Base-by-base conservation (phyloP, 2,329 filamentous ascomycete genomes). In the Monilinia polystroma region DNA sequence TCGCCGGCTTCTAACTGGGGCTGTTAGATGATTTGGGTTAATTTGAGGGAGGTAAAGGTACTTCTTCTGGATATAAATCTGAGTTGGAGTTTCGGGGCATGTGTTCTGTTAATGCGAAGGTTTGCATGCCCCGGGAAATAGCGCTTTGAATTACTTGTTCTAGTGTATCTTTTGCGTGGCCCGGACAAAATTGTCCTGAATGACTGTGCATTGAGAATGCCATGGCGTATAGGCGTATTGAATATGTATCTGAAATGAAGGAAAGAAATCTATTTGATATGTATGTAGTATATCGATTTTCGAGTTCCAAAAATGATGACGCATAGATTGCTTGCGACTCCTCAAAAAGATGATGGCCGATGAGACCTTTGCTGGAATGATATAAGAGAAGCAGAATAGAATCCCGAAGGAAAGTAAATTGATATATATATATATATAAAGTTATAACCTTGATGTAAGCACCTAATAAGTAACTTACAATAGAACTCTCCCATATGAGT, bases 151-250 rank as follows among this genome's bases (percentile, higher is more conserved):
- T 82, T 59, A 98, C 86, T 71, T 92, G 88, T 78, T 98, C 94
- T 12, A 99, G 85, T 26, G 87, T 84, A 77, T 96, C 87, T 76
- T 90, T 87, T 62, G 95, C 95, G 81, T 99, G 95, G 73, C 90
- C 87, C 12, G 89, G 89, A 81, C 95, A 99, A 82, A 99, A 99
- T 78, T 99, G 92, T 70, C 95, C 95, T 49, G 95, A 98, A 80
- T 99, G 95, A 76, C 92, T 96, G 79, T 99, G 95, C 82, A 98
- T 96, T 5, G 95, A 96, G 81, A 96, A 97, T 1, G 94, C 93
- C 95, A 98, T 98, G 32, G n/a, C 56, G 60, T 0, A 10, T 26
- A 26, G 18, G 29, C 26, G 6, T 12, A 12, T 23, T 3, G 32
- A 7, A 32, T 23, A 35, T 20, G 2, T 38, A 23, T 12, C 4